Evolutionary conservation across 2,329 filamentous ascomycete genomes (phyloP).

Genomic region (Akanthomyces uredinophilus): DNA sequence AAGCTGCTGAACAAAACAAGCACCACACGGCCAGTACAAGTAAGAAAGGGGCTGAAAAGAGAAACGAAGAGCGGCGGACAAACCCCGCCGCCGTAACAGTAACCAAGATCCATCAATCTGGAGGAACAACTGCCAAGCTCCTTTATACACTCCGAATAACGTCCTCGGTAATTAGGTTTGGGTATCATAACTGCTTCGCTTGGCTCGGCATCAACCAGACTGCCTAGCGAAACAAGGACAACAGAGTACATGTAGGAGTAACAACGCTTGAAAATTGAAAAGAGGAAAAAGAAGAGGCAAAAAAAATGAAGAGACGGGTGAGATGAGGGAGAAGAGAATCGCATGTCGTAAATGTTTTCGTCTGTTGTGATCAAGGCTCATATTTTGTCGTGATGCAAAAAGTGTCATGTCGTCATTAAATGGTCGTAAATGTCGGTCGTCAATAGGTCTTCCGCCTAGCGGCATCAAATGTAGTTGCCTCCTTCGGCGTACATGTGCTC

Average conservation of each 20-base stretch:
- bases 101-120: neutral
- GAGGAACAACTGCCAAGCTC: slow-evolving; percentile 6
- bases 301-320: slow-evolving; percentile 14
- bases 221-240: slow-evolving; percentile 17
- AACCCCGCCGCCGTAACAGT: neutral
- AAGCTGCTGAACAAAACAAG: slow-evolving; percentile 18
- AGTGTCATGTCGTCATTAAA: slow-evolving; percentile 14
- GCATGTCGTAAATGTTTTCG: slow-evolving; percentile 11
- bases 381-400: slow-evolving; percentile 6
- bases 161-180: slow-evolving; percentile 12
- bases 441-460: neutral
- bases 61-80: slow-evolving; percentile 6
- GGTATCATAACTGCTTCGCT: slow-evolving; percentile 14
- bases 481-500: slow-evolving; percentile 17
- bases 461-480: slow-evolving; percentile 9
- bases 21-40: slow-evolving; percentile 18
- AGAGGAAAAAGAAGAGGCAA: no score
- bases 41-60: slow-evolving; percentile 24
- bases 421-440: slow-evolving; percentile 7
- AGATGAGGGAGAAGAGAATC: slow-evolving; percentile 16
- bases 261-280: slow-evolving; percentile 19
- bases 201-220: slow-evolving; percentile 12
- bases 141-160: slow-evolving; percentile 12
- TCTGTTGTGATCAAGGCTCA: slow-evolving; percentile 2
- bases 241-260: slow-evolving; percentile 19